These are phyloP conservation scores for Cutaneotrichosporon cavernicola DNA, from an alignment of 1,284 basidiomycete genomes.

Conservation along the genomic window DNA sequence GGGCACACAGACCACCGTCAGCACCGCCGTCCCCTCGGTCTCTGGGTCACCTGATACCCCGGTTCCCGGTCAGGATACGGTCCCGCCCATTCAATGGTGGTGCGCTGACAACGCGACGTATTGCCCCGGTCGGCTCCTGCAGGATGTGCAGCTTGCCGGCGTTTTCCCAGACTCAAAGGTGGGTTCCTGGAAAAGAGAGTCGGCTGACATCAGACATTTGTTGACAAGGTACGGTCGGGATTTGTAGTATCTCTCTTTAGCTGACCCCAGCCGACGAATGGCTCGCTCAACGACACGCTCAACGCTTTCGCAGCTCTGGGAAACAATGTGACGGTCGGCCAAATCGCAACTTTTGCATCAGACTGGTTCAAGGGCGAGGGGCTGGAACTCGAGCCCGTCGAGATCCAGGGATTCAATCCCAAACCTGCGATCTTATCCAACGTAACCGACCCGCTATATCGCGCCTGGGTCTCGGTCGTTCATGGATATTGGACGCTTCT, in stretches of 20 bases:
- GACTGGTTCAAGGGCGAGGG: conserved; percentile 81
- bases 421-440: conserved; percentile 69
- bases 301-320: conserved; percentile 66
- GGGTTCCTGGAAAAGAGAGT: not conserved
- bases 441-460: conserved; percentile 68
- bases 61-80: conserved; percentile 66
- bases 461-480: conserved; percentile 72
- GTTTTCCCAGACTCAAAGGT: conserved; percentile 82
- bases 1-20: not conserved
- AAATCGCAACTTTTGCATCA: conserved; percentile 66
- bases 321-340: conserved; percentile 56
- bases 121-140: conserved; percentile 74
- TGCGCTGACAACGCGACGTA: conserved; percentile 65
- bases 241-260: not conserved
- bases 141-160: conserved; percentile 76
- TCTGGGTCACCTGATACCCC: conserved; percentile 59
- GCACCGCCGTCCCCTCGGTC: conserved; percentile 59
- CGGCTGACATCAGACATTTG: conserved; percentile 57
- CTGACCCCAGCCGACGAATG: conserved; percentile 64
- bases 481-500: conserved; percentile 79
- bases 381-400: conserved; percentile 68
- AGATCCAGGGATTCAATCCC: conserved; percentile 62
- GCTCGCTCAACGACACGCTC: conserved; percentile 64
- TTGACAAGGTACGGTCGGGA: conserved; percentile 60
- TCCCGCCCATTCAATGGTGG: conserved; percentile 65